These are phyloP conservation scores for Aspergillus affinis DNA, from an alignment of 495 filamentous ascomycete species.

Conservation along the genomic window DNA sequence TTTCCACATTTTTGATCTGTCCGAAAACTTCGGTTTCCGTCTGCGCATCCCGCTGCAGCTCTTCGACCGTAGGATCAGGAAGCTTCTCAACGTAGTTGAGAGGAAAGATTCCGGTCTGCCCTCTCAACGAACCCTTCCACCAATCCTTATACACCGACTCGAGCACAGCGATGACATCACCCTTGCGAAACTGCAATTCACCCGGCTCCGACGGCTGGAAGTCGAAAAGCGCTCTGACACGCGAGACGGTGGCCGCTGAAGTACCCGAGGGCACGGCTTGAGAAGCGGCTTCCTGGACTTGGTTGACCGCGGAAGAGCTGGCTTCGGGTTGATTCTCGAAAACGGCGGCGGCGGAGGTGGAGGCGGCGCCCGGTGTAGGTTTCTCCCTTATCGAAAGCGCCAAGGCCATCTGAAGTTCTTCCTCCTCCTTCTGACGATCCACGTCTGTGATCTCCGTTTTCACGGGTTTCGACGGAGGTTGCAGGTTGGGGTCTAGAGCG, in stretches of 20 bases:
- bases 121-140: constrained; percentile 95
- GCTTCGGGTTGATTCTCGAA: not conserved
- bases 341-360: constrained; percentile 31
- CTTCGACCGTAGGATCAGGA: constrained; percentile 88
- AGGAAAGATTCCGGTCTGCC: constrained; percentile 96
- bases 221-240: constrained; percentile 90
- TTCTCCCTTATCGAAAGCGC: constrained; percentile 89
- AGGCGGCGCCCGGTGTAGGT: constrained; percentile 26
- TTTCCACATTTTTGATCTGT: constrained; percentile 98
- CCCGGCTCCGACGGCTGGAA: constrained; percentile 92
- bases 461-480: constrained; percentile 86
- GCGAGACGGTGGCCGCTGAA: constrained; percentile 95
- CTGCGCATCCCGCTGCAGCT: constrained; percentile 91
- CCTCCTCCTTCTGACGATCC: constrained; percentile 94
- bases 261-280: constrained; percentile 65
- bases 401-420: constrained; percentile 95
- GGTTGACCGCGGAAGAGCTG: constrained; percentile 37
- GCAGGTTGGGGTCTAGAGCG: constrained; percentile 78
- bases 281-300: constrained; percentile 41
- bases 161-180: constrained; percentile 94
- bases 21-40: constrained; percentile 98
- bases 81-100: constrained; percentile 99
- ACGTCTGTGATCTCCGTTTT: constrained; percentile 87
- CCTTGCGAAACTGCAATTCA: constrained; percentile 93
- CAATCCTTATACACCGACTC: constrained; percentile 99